phyloP scores from a whole-genome alignment of 768 basidiomycete species.

The Boletellus ananiceps region DNA sequence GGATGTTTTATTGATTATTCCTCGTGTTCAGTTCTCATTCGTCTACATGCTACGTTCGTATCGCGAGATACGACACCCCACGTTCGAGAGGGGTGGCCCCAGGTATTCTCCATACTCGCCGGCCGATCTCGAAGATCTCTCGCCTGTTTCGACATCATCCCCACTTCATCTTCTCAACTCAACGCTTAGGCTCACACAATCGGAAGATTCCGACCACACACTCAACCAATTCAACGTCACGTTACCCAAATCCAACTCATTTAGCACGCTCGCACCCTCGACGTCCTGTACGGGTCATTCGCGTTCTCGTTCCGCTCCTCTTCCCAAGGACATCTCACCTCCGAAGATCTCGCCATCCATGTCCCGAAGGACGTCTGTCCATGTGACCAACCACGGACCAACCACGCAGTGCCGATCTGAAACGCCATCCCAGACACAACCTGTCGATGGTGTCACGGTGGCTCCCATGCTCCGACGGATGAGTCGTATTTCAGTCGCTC shows the following conservation, averaged over 20 bases:
- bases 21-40: constrained; percentile 19
- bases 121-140: constrained; percentile 20
- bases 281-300: constrained; percentile 23
- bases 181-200: constrained; percentile 11
- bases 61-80: constrained; percentile 16
- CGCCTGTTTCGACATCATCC: constrained; percentile 14
- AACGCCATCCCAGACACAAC: constrained; percentile 12
- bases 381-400: constrained; percentile 5
- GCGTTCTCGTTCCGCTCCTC: constrained; percentile 14
- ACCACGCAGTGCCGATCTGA: constrained; percentile 4
- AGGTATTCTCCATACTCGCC: constrained; percentile 16
- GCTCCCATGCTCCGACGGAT: constrained; percentile 24
- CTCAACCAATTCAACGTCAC: constrained; percentile 21
- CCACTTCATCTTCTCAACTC: constrained; percentile 13
- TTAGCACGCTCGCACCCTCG: constrained; percentile 26
- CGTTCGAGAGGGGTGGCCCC: background rate
- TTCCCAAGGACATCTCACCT: constrained; percentile 9
- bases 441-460: background rate
- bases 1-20: constrained; percentile 3
- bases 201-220: constrained; percentile 17
- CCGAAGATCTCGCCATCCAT: constrained; percentile 15
- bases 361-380: constrained; percentile 13
- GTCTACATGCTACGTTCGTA: constrained; percentile 17
- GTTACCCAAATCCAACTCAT: constrained; percentile 24
- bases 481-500: constrained; percentile 13